Base-by-base conservation (phyloP, 768 basidiomycete species). In the Termitomyces sp. region DNA sequence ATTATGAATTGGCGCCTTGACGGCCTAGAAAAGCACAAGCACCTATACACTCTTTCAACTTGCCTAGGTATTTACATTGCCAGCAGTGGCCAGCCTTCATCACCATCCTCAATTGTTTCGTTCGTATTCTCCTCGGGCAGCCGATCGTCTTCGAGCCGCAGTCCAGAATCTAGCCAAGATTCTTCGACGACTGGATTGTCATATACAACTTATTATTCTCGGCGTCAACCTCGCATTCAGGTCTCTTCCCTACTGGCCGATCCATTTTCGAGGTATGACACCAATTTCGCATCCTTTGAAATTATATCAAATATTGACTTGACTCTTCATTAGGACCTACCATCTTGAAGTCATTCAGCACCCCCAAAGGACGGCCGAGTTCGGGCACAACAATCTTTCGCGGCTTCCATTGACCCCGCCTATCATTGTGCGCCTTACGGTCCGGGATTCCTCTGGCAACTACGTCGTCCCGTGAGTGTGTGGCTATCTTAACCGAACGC, bases 301-400 rank as follows among this genome's bases (percentile, higher is more conserved):
- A 41, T 61, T 54, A 40, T 44, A 48, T 17, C 17, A 46, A 60
- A 59, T 44, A 53, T 64, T 68, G 49, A 71, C 57, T 53, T 40
- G 31, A 56, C 31, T 61, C n/a, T n/a, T n/a, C 34, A 37, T 41
- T 64, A 86, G 85, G 71, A 75, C 83, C 0, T 96, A 95, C 69
- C 82, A 87, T 47, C 85, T 97, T 17, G 86, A 90, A 67, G 84
- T 95, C 58, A 81, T 94, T 27, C 94, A 97, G 65, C 87, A 95
- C 58, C 94, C 94, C 10, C 79, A 82, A 61, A 81, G 81, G 59
- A 86, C 90, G 27, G 92, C 94, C 40, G 91, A 91, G 68, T 94
- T 92, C 71, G 87, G 89, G 46, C 74, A 80, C 49, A 81, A 82
- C 21, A 84, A 79, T 55, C 77, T 94, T 52, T 92, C 90, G 58